A percentile compares a stretch with the other conserved stretches of the same genome.
Evolutionary conservation across 768 basidiomycete species (phyloP).

Genomic region (Brasilioporus rufonigricans): DNA sequence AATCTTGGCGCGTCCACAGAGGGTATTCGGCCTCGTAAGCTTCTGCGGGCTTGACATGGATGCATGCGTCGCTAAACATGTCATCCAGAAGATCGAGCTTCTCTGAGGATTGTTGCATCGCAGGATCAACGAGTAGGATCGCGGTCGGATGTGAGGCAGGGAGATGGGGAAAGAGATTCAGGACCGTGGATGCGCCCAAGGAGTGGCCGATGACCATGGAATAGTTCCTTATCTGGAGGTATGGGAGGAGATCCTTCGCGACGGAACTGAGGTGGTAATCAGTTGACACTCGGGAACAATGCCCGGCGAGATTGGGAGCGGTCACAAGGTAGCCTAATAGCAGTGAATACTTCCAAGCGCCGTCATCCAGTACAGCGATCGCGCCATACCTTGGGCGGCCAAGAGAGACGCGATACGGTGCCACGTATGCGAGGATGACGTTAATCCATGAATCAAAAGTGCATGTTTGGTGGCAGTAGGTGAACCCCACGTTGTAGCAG

Average conservation of each 20-base stretch:
- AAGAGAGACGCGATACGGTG: constrained; percentile 16
- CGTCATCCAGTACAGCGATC: too few relatives aligned
- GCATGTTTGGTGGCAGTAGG: constrained; percentile 7
- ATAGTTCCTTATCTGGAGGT: constrained; percentile 10
- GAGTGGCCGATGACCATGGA: constrained; percentile 23
- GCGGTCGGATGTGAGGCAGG: constrained; percentile 6
- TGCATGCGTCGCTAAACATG: not conserved
- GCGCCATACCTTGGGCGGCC: constrained; percentile 14
- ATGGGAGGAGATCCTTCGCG: constrained; percentile 15
- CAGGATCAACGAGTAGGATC: constrained; percentile 22
- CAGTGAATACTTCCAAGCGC: not conserved
- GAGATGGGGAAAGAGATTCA: constrained; percentile 8
- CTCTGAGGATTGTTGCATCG: not conserved
- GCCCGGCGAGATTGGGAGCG: constrained; percentile 21
- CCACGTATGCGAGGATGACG: constrained; percentile 20
- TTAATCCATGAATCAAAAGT: constrained; percentile 24
- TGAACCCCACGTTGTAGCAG: not conserved
- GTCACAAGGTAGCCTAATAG: constrained; percentile 20
- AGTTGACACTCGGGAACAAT: constrained; percentile 1
- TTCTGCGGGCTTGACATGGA: constrained; percentile 1
- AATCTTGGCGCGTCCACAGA: constrained; percentile 12
- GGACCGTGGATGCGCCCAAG: constrained; percentile 2
- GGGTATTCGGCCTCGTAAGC: constrained; percentile 4
- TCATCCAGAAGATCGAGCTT: not conserved
- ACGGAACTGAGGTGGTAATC: constrained; percentile 13